phyloP scores from a whole-genome alignment of 257 asterid genomes.

The Scutellaria galericulata region DNA sequence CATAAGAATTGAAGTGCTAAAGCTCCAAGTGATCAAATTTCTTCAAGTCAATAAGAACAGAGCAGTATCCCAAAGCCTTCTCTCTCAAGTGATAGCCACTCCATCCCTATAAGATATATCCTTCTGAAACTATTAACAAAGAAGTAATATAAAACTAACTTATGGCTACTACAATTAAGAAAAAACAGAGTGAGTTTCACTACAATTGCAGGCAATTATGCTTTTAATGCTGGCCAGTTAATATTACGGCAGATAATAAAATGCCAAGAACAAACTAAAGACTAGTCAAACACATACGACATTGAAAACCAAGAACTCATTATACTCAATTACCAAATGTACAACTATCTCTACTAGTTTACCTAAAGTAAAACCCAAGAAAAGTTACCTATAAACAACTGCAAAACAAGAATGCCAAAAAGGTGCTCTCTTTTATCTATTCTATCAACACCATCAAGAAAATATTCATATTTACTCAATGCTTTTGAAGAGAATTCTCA shows the following conservation, averaged over 20 bases:
- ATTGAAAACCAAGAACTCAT: constrained; percentile 16
- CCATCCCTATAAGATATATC: neutral
- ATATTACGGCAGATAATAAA: neutral
- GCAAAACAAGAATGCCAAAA: constrained; percentile 27
- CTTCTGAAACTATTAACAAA: constrained; percentile 11
- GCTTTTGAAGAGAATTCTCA: constrained; percentile 57
- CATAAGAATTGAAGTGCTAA: constrained; percentile 9
- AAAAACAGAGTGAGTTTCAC: neutral
- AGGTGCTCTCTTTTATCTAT: constrained; percentile 18
- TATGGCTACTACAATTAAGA: neutral
- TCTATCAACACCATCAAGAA: constrained; percentile 32
- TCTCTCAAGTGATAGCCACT: neutral
- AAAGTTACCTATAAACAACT: constrained; percentile 25
- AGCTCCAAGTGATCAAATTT: neutral
- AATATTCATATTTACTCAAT: constrained; percentile 38
- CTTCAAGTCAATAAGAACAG: constrained; percentile 14
- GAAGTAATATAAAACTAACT: neutral
- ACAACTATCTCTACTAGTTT: constrained; percentile 34
- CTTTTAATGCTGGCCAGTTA: neutral
- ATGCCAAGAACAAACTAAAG: neutral
- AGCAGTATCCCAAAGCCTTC: neutral
- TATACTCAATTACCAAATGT: constrained; percentile 36
- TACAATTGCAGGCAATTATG: neutral
- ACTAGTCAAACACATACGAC: neutral
- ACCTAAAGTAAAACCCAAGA: constrained; percentile 5